Evolutionary conservation across 148 eudicot species (phyloP), one percentile per base, ranked within the genome.

Genomic region (Silene uniflora): DNA sequence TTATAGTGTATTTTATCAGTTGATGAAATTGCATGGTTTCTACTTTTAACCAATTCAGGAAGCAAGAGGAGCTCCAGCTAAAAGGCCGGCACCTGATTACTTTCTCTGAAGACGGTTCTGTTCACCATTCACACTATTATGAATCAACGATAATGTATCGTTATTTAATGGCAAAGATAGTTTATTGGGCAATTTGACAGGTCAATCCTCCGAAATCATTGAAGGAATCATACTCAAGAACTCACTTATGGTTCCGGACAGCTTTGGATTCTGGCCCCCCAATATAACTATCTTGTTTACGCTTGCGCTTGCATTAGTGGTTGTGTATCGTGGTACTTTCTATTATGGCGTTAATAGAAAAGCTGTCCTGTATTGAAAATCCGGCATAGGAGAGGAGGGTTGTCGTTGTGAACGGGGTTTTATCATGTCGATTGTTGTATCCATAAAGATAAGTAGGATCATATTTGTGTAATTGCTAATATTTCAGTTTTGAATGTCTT

Each of bases 61-160:
- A 63, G 77, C 96, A 75, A 90, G 98, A 86, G 98, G 96, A 78
- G 81, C 98, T 55, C 97, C 98, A 29, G 92, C 84, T n/a, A 94
- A 84, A 88, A 94, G 83, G 81, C 92, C 98, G 18, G 88, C 92
- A 35, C 97, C 96, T 10, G 98, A 94, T 87, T 94, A 94, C 82
- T 94, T 94, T 78, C 88, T 94, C 58, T 93, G 85, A 88, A 73
- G 64, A 75, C 6, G 54, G 49, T 21, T 23, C 19, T 54, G 64
- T 52, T 21, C 69, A 54, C 63, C 71, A 62, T 72, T 44, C 54
- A 72, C 46, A 64, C 25, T 63, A 56, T 5, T 44, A 4, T 70
- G 66, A 71, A 46, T 62, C 73, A 56, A 27, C 75, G 72, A 71
- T 76, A 24, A 39, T 56, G 56, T 23, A 9, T 10, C 27, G 49